Percentiles rank a stretch among this genome's conserved stretches.
These are phyloP conservation scores for Suillus spraguei DNA, from an alignment of 768 basidiomycete genomes.

Conservation along the genomic window DNA sequence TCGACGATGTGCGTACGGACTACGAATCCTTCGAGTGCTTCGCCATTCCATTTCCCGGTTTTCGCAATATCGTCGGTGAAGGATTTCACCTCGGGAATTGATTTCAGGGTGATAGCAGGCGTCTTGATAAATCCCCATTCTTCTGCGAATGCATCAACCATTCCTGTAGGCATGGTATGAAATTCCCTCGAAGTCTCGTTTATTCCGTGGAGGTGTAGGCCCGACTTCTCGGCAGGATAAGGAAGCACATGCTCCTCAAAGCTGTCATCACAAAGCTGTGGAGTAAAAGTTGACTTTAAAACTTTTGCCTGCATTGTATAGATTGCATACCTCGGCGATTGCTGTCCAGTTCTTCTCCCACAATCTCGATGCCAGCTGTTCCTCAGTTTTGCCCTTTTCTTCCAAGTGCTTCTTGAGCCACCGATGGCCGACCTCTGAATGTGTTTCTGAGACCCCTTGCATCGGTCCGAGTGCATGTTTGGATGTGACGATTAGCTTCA, in stretches of 20 bases:
- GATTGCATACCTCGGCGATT: conserved; percentile 75
- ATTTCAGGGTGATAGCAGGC: conserved; percentile 51
- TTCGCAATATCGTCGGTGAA: conserved; percentile 73
- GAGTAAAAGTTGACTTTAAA: not conserved
- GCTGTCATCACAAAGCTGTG: conserved; percentile 90
- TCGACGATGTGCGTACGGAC: conserved; percentile 23
- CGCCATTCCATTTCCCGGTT: conserved; percentile 79
- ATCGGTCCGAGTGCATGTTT: conserved; percentile 86
- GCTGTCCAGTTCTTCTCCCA: conserved; percentile 90
- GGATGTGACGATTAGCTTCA: conserved; percentile 81
- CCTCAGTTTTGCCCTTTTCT: conserved; percentile 65
- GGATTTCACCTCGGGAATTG: conserved; percentile 64
- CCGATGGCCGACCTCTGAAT: conserved; percentile 80
- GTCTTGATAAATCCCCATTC: conserved; percentile 95
- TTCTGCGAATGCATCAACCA: conserved; percentile 78
- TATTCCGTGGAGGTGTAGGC: conserved; percentile 1
- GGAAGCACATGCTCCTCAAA: not conserved
- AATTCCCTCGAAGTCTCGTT: not conserved
- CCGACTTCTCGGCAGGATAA: not conserved
- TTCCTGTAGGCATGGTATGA: conserved; percentile 29
- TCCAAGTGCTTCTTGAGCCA: conserved; percentile 79
- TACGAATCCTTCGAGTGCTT: conserved; percentile 88
- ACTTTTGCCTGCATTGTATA: not conserved
- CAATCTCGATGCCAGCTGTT: conserved; percentile 69
- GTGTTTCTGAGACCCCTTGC: conserved; percentile 48